Base-by-base conservation (phyloP, 2,329 filamentous ascomycete genomes). In the Stachybotrys echinatus region DNA sequence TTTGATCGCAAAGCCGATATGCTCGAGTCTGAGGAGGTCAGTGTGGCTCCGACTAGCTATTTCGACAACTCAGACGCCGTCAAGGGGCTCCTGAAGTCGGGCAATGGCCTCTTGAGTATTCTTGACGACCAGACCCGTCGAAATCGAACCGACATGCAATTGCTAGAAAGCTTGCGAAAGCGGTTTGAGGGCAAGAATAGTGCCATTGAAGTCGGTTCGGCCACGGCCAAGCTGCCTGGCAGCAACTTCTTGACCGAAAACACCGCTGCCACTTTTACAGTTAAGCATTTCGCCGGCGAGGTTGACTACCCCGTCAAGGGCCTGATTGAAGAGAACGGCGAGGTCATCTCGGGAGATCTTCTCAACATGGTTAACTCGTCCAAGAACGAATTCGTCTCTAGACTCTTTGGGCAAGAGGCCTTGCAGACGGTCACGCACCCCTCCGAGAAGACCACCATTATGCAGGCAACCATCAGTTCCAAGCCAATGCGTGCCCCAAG, bases 31-130 rank as follows among this genome's bases (percentile, higher is more conserved):
- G 94, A 99, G 66, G 94, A 99, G 65, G 89, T 99, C 34, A 84
- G 79, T 27, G 89, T 99, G 3, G 81, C 92, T 2, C 86, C 92
- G 1, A 96, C 92, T 0, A 96, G 90, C 72, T 99, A 97, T 69
- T 99, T 96, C 60, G 94, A 99, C 69, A 99, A 97, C 68, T 91
- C 89, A 0, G 94, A 97, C 66, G 91, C 92, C 10, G 91, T 96
- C 53, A 90, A 88, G 61, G 92, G 91, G 12, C 77, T 99, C 27
- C 75, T 99, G 49, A 99, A 97, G 73, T 79, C 89, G 50, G 90
- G 92, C 22, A 97, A 97, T 61, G 94, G 94, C 42, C 75, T 99
- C 38, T 76, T 99, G 19, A 92, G 90, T 68, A 99, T 99, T 55
- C 75, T 99, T 1, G 94, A 99, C 63, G 94, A 99, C 62, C 94